These are phyloP conservation scores for Lasiodiplodia sp. DNA, from an alignment of 2,329 filamentous ascomycete genomes.

Conservation along the genomic window DNA sequence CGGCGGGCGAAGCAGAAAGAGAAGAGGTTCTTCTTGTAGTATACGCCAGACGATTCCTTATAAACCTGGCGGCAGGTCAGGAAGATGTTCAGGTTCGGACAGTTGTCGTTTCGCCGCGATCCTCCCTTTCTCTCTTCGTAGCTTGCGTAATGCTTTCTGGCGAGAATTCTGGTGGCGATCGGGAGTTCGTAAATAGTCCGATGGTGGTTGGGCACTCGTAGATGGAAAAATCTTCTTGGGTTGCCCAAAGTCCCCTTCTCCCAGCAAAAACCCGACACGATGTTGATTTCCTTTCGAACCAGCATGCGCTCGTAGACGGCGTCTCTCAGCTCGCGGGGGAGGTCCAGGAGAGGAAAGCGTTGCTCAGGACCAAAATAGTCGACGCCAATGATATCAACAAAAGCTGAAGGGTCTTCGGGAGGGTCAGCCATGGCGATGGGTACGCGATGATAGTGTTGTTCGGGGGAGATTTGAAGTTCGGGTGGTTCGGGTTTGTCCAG, in stretches of 20 bases:
- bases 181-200: not conserved
- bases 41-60: not conserved
- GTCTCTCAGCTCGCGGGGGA: constrained; percentile 1
- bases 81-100: not conserved
- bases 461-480: not conserved
- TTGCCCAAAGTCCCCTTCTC: not conserved
- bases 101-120: not conserved
- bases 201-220: not conserved
- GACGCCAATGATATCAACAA: not conserved
- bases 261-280: not conserved
- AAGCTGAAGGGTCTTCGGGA: not conserved
- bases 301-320: not conserved
- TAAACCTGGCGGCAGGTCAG: not conserved
- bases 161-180: no score
- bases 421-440: not conserved
- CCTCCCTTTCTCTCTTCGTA: not conserved
- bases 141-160: not conserved
- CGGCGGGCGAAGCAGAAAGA: not conserved
- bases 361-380: not conserved
- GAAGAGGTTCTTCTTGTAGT: not conserved
- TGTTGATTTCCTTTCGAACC: not conserved
- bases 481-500: not conserved
- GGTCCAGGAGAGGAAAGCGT: not conserved
- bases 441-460: not conserved
- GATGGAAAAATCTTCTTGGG: not conserved